Evolutionary conservation across 2,329 filamentous ascomycete genomes (phyloP).

Genomic region (Paecilomyces sp.): DNA sequence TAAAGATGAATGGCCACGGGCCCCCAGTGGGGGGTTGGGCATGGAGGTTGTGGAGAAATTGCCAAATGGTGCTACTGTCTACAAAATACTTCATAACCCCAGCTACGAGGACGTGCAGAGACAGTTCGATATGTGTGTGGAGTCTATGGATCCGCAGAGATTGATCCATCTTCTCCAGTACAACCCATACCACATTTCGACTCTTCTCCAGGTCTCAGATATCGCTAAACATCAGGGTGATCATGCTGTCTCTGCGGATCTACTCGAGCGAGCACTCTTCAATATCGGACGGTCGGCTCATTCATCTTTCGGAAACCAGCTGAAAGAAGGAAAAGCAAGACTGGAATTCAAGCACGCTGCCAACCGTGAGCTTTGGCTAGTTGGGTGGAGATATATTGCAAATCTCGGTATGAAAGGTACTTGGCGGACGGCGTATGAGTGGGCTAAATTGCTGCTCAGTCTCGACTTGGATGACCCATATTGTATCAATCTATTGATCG

Average conservation of each 20-base stretch:
- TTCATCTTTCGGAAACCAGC: conserved; percentile 68
- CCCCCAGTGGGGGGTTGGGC: conserved; percentile 70
- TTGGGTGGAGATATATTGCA: conserved; percentile 79
- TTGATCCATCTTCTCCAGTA: conserved; percentile 68
- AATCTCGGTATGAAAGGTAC: conserved; percentile 87
- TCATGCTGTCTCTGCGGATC: conserved; percentile 73
- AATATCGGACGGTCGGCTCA: conserved; percentile 85
- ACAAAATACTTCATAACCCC: conserved; percentile 67
- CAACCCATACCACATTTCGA: conserved; percentile 86
- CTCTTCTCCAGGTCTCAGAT: conserved; percentile 86
- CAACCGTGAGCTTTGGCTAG: conserved; percentile 89
- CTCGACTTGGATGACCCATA: conserved; percentile 77
- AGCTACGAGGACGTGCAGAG: conserved; percentile 68
- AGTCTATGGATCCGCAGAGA: conserved; percentile 73
- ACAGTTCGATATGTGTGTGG: conserved; percentile 72
- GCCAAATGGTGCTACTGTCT: conserved; percentile 58
- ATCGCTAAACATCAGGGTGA: conserved; percentile 90
- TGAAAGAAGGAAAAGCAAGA: conserved; percentile 71
- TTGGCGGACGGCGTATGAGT: conserved; percentile 87
- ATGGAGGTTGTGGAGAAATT: conserved; percentile 63
- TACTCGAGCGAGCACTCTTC: conserved; percentile 86
- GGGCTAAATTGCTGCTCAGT: conserved; percentile 76
- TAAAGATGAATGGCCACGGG: conserved; percentile 78
- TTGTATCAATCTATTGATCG: conserved; percentile 70
- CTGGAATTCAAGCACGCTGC: conserved; percentile 75